phyloP scores from a whole-genome alignment of 2,329 filamentous ascomycete species.

The Colletotrichum nymphaeae region DNA sequence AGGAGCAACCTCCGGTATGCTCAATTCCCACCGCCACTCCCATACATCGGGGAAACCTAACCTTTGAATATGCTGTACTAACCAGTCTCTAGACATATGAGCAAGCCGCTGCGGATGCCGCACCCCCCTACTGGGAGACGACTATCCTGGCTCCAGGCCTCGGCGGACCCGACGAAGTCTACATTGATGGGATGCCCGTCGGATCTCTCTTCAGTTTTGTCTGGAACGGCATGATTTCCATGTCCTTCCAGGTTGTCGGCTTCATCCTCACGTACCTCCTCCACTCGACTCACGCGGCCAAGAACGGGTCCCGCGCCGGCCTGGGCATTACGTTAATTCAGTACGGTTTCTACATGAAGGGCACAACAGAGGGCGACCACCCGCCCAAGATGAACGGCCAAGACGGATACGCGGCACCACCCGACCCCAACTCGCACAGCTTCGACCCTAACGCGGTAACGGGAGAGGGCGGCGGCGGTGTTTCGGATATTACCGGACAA shows the following conservation, averaged over 20 bases:
- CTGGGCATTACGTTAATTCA: constrained; percentile 96
- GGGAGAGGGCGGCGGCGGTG: constrained; percentile 54
- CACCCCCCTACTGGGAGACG: constrained; percentile 98
- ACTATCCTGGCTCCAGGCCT: constrained; percentile 95
- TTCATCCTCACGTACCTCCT: constrained; percentile 98
- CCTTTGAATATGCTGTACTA: background rate
- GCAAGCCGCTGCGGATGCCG: constrained; percentile 95
- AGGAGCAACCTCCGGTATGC: constrained; percentile 93
- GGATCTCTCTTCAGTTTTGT: constrained; percentile 88
- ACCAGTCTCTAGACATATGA: constrained; percentile 81
- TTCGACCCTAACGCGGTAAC: constrained; percentile 81
- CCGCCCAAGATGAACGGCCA: constrained; percentile 59
- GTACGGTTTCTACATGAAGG: constrained; percentile 95
- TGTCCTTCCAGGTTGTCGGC: constrained; percentile 96
- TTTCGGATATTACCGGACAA: constrained; percentile 73
- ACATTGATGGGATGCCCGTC: constrained; percentile 94
- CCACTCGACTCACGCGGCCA: constrained; percentile 97
- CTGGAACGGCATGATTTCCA: constrained; percentile 96
- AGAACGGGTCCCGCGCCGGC: constrained; percentile 94
- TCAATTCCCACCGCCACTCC: background rate
- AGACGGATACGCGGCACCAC: constrained; percentile 75
- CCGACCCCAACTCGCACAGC: constrained; percentile 89
- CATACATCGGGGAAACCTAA: no score
- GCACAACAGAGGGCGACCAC: constrained; percentile 45
- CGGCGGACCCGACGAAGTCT: constrained; percentile 92